A percentile compares a stretch with the other conserved stretches of the same genome.
phyloP scores from a whole-genome alignment of 495 filamentous ascomycete genomes.

The Ascodesmis nigricans region DNA sequence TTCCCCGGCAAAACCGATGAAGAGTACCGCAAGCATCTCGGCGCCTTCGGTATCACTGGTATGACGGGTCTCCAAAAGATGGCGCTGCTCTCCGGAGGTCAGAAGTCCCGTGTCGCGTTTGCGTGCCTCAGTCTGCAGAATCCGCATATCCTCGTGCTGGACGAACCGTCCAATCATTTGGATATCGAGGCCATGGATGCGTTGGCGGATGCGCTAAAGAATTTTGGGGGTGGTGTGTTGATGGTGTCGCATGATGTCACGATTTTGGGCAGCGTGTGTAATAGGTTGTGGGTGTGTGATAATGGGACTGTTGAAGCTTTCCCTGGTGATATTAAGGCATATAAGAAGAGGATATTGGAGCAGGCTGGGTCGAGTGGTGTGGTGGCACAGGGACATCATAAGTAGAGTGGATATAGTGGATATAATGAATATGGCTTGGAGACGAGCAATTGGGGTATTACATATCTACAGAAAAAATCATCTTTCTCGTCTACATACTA shows the following conservation, averaged over 20 bases:
- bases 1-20: constrained; percentile 85
- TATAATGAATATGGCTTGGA: no score
- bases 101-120: constrained; percentile 96
- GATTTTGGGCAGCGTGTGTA: constrained; percentile 92
- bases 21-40: constrained; percentile 87
- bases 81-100: constrained; percentile 81
- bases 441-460: no score
- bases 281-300: constrained; percentile 89
- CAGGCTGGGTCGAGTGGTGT: constrained; percentile 80
- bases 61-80: constrained; percentile 95
- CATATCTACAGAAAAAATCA: no score
- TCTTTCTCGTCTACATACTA: no score
- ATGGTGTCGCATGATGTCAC: constrained; percentile 99
- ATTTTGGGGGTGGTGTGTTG: constrained; percentile 82
- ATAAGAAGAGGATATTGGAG: constrained; percentile 86
- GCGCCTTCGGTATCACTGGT: constrained; percentile 94
- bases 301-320: constrained; percentile 91
- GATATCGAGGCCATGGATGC: constrained; percentile 99
- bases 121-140: constrained; percentile 79
- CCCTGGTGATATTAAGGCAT: constrained; percentile 80
- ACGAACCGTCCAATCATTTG: constrained; percentile 94
- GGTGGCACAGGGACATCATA: constrained; percentile 27
- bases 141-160: constrained; percentile 91
- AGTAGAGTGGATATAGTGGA: no score
- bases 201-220: constrained; percentile 53